These are phyloP conservation scores for Dictyostelium citrinum DNA, from an alignment of 78 protist species.

Conservation along the genomic window DNA sequence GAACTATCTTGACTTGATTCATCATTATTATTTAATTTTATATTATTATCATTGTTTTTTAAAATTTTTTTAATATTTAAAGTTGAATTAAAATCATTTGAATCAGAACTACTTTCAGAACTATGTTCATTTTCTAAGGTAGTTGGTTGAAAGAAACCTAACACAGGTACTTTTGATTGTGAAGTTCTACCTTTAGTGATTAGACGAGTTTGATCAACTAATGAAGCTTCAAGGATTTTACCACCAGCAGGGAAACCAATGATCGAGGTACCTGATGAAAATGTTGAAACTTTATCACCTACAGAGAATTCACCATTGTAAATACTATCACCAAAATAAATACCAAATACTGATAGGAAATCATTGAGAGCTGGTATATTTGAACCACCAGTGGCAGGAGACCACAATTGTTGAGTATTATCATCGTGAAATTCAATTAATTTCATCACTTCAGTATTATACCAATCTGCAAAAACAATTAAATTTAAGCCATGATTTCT, in stretches of 20 bases:
- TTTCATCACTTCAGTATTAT: conserved; percentile 74
- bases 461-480: conserved; percentile 91
- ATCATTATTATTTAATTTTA: too few relatives aligned
- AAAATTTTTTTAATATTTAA: too few relatives aligned
- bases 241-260: conserved; percentile 71
- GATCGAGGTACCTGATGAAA: conserved; percentile 47
- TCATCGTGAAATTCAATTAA: conserved; percentile 90
- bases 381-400: conserved; percentile 93
- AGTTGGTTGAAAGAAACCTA: conserved; percentile 50
- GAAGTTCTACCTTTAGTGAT: not conserved
- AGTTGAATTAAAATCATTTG: too few relatives aligned
- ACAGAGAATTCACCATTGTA: conserved; percentile 40
- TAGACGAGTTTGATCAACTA: conserved; percentile 22
- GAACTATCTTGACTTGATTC: too few relatives aligned
- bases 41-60: not conserved
- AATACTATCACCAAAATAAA: conserved; percentile 79
- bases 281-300: not conserved
- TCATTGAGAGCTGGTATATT: conserved; percentile 95
- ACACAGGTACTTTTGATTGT: conserved; percentile 25
- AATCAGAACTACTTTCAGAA: not conserved
- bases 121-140: conserved; percentile 25
- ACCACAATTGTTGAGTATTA: conserved; percentile 88
- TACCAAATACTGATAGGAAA: conserved; percentile 84
- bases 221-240: not conserved
- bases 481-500: conserved; percentile 85